Percentiles rank a stretch among this genome's conserved stretches.
phyloP scores from a whole-genome alignment of 345 rosid species.

The Eucalyptus regnans region DNA sequence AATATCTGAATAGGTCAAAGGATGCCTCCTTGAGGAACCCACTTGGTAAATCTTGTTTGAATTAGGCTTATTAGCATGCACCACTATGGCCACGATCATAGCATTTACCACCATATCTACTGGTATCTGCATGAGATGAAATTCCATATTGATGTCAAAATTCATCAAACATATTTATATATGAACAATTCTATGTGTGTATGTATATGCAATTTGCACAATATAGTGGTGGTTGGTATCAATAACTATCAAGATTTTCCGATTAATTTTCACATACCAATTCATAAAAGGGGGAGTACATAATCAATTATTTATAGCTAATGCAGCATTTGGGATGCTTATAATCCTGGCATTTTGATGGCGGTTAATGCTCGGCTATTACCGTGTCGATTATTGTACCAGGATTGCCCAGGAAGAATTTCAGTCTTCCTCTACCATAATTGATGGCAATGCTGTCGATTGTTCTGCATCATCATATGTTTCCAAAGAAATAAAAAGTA shows the following conservation, averaged over 20 bases:
- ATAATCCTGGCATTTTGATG: neutral
- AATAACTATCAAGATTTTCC: neutral
- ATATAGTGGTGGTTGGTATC: neutral
- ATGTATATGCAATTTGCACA: neutral
- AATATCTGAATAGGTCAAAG: neutral
- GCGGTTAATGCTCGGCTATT: neutral
- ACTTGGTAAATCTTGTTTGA: conserved; percentile 5
- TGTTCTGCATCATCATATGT: neutral
- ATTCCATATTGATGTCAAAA: neutral
- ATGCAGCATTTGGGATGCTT: neutral
- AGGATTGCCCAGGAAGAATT: neutral
- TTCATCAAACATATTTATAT: too few species aligned
- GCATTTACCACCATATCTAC: conserved; percentile 27
- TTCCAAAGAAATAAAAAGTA: neutral
- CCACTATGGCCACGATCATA: conserved; percentile 1
- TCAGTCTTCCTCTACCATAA: neutral
- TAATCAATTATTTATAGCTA: neutral
- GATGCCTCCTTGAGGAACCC: conserved; percentile 16
- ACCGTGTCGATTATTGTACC: neutral
- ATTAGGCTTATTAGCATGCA: neutral
- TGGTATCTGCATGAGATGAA: conserved; percentile 2
- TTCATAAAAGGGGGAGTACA: neutral
- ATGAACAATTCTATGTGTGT: neutral
- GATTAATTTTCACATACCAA: neutral
- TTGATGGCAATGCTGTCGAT: neutral